phyloP scores from a whole-genome alignment of 2,329 filamentous ascomycete species.

The Hansfordia pulvinata region DNA sequence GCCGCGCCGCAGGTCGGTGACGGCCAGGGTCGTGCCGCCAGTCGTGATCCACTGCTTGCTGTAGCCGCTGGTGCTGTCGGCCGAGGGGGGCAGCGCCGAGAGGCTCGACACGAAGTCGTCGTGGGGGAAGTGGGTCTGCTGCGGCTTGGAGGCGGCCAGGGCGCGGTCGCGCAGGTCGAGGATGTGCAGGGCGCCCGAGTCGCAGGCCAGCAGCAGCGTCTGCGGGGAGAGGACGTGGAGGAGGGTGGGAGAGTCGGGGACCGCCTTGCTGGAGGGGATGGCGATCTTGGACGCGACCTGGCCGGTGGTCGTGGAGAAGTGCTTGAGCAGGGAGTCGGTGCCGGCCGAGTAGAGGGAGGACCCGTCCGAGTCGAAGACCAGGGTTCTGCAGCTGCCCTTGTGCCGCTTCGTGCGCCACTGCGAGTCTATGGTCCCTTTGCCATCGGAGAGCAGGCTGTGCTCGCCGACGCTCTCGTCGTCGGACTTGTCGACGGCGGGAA shows the following conservation, averaged over 20 bases:
- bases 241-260: constrained; percentile 62
- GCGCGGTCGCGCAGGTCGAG: constrained; percentile 62
- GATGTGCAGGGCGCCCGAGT: constrained; percentile 79
- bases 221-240: constrained; percentile 78
- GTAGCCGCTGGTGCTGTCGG: constrained; percentile 74
- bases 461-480: constrained; percentile 37
- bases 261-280: constrained; percentile 44
- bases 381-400: constrained; percentile 80
- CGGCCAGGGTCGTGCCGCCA: constrained; percentile 77
- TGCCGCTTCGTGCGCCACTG: constrained; percentile 81
- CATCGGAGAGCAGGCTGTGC: constrained; percentile 38
- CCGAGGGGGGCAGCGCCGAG: constrained; percentile 66
- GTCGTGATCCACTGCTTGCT: constrained; percentile 93
- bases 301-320: constrained; percentile 43
- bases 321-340: constrained; percentile 42
- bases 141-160: constrained; percentile 46
- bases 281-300: constrained; percentile 70
- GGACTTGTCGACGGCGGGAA: constrained; percentile 40
- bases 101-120: constrained; percentile 87
- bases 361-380: constrained; percentile 71
- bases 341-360: constrained; percentile 51
- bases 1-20: constrained; percentile 78
- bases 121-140: constrained; percentile 75
- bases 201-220: constrained; percentile 76
- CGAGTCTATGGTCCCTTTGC: constrained; percentile 65